phyloP scores from a whole-genome alignment of 108 stramenopile species.

The Nitzschia sp. region DNA sequence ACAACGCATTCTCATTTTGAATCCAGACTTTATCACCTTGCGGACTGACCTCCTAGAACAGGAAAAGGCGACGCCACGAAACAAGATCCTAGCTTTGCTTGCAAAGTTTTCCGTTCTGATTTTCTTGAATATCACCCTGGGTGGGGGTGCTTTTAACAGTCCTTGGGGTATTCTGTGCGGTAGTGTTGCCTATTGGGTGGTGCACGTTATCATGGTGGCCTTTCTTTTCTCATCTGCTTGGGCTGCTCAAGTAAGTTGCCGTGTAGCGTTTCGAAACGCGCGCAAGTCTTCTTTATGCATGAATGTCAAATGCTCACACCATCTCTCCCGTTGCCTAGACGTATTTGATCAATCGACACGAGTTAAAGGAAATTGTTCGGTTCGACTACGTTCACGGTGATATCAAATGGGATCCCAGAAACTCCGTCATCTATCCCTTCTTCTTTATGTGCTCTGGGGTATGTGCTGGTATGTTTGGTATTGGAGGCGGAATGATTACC shows the following conservation, averaged over 20 bases:
- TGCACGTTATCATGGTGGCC: conserved; percentile 83
- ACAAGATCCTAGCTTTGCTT: conserved; percentile 65
- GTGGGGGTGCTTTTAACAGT: conserved; percentile 84
- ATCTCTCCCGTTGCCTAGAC: conserved; percentile 26
- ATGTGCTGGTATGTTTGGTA: conserved; percentile 95
- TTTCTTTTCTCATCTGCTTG: conserved; percentile 78
- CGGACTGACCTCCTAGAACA: conserved; percentile 65
- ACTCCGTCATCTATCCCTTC: conserved; percentile 86
- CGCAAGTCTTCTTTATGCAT: no score
- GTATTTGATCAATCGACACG: conserved; percentile 80
- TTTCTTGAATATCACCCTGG: conserved; percentile 89
- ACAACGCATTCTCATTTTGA: conserved; percentile 51
- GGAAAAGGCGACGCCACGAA: conserved; percentile 66
- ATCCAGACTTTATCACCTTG: conserved; percentile 62
- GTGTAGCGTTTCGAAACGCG: no score
- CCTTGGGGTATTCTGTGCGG: conserved; percentile 95
- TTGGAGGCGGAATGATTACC: conserved; percentile 94
- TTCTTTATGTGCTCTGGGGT: conserved; percentile 91
- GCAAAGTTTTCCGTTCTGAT: conserved; percentile 84
- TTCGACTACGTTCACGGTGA: conserved; percentile 95
- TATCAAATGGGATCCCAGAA: conserved; percentile 90
- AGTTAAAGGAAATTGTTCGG: conserved; percentile 76
- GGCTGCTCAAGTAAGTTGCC: conserved; percentile 53
- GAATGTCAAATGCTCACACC: no score
- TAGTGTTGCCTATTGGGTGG: conserved; percentile 84